phyloP scores from a whole-genome alignment of 768 basidiomycete genomes.

The Tremella fuciformis region DNA sequence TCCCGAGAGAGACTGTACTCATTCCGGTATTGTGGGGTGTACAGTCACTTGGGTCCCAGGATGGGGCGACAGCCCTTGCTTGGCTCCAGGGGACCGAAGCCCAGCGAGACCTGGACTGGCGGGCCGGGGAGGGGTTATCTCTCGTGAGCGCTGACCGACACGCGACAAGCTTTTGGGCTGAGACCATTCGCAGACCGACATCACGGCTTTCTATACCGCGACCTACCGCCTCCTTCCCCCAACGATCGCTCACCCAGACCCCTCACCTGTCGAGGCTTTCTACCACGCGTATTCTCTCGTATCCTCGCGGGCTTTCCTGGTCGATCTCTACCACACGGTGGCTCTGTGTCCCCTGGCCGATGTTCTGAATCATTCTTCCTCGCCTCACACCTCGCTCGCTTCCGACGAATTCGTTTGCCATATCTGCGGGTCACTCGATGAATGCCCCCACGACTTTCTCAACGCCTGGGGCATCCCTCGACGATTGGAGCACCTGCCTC shows the following conservation, averaged over 20 bases:
- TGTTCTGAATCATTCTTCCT: constrained; percentile 50
- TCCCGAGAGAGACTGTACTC: constrained; percentile 44
- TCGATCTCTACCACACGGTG: constrained; percentile 75
- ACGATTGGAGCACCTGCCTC: constrained; percentile 11
- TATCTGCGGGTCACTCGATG: constrained; percentile 19
- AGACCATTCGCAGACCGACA: constrained; percentile 2
- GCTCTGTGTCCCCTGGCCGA: constrained; percentile 84
- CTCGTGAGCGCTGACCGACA: constrained; percentile 11
- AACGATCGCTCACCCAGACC: constrained; percentile 16
- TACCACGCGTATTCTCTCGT: constrained; percentile 65
- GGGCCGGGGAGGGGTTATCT: constrained; percentile 20
- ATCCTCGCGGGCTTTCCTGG: constrained; percentile 75
- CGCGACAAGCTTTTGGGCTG: not conserved
- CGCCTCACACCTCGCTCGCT: constrained; percentile 21
- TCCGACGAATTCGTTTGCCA: constrained; percentile 23
- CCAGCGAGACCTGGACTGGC: constrained; percentile 26
- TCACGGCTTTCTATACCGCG: constrained; percentile 5
- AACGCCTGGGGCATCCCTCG: not conserved
- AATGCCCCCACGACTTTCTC: constrained; percentile 19
- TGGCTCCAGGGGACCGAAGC: constrained; percentile 46
- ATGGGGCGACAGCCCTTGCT: constrained; percentile 31
- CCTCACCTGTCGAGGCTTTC: constrained; percentile 52
- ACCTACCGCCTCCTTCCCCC: constrained; percentile 13
- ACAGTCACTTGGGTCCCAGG: constrained; percentile 21
- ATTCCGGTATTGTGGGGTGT: constrained; percentile 50